These are phyloP conservation scores for Colletotrichum sp. DNA, from an alignment of 2,329 filamentous ascomycete genomes.

Conservation along the genomic window DNA sequence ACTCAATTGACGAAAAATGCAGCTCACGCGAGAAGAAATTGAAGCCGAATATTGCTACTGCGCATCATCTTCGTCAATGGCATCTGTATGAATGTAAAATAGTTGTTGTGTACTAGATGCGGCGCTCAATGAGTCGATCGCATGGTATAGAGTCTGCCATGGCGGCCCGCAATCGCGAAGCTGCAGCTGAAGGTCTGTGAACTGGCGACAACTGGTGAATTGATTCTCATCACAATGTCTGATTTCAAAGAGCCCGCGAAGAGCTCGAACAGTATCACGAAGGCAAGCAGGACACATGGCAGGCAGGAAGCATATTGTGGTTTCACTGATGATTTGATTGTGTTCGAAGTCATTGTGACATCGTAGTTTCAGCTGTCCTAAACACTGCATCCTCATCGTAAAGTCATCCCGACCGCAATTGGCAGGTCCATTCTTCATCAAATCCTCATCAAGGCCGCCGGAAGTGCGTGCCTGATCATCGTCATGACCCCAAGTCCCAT, in stretches of 20 bases:
- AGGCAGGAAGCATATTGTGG: not conserved
- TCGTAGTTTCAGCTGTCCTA: slow-evolving; percentile 1
- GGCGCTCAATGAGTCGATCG: not conserved
- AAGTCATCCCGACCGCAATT: slow-evolving; percentile 19
- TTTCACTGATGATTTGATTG: slow-evolving; percentile 19
- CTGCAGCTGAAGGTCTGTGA: not conserved
- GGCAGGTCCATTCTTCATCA: slow-evolving; percentile 12
- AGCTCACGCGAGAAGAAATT: not conserved
- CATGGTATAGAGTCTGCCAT: no score
- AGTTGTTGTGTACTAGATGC: not conserved
- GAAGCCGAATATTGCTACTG: not conserved
- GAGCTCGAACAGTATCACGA: not conserved
- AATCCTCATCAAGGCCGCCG: slow-evolving; percentile 11
- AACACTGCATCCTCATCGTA: slow-evolving; percentile 19
- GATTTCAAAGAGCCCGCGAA: no score
- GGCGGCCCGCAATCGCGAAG: not conserved
- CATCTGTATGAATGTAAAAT: not conserved
- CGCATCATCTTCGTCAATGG: not conserved
- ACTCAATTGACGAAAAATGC: not conserved
- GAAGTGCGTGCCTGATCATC: not conserved
- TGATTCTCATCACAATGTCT: no score
- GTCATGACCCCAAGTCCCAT: slow-evolving; percentile 20
- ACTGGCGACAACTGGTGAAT: no score
- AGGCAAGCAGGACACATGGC: no score
- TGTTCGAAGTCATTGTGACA: not conserved